A percentile compares a stretch with the other conserved stretches of the same genome.
phyloP scores from a whole-genome alignment of 2,329 filamentous ascomycete species.

The Pyrenophora tritici-repentis region DNA sequence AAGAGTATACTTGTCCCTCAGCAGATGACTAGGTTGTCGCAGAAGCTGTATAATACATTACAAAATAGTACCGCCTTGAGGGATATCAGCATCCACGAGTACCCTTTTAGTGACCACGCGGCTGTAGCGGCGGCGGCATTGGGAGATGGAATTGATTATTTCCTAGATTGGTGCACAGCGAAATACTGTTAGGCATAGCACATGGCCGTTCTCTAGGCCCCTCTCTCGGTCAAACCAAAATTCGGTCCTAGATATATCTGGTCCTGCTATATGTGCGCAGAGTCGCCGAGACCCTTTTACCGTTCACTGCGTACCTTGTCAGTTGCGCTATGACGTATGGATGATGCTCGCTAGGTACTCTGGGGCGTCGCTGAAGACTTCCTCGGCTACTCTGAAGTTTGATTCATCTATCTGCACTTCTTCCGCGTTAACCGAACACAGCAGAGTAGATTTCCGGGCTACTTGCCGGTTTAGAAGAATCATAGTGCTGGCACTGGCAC shows the following conservation, averaged over 20 bases:
- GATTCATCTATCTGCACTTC: slow-evolving; percentile 1
- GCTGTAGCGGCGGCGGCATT: slow-evolving; percentile 36
- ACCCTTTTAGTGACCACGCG: slow-evolving; percentile 41
- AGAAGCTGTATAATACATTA: slow-evolving; percentile 31
- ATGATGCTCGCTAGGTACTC: not conserved
- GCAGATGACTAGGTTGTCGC: slow-evolving; percentile 30
- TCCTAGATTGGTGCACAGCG: slow-evolving; percentile 33
- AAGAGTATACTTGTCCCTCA: slow-evolving; percentile 30
- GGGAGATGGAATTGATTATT: slow-evolving; percentile 42
- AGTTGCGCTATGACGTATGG: not conserved
- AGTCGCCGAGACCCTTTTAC: slow-evolving; percentile 5
- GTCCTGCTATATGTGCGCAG: not conserved
- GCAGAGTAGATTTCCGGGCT: slow-evolving; percentile 5
- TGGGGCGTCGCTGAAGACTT: not conserved
- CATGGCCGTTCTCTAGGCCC: not conserved
- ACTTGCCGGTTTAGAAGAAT: slow-evolving; percentile 11
- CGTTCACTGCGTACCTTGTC: not conserved
- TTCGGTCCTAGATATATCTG: too few species aligned
- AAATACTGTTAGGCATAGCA: not conserved
- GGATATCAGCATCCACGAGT: slow-evolving; percentile 36
- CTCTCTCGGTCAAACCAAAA: too few species aligned
- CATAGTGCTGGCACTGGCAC: not conserved
- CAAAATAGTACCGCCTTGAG: slow-evolving; percentile 28
- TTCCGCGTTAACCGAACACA: slow-evolving; percentile 8
- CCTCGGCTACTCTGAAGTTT: not conserved